Evolutionary conservation across 805 yeast genomes (phyloP).

Genomic region (Maudiozyma saulgeensis): DNA sequence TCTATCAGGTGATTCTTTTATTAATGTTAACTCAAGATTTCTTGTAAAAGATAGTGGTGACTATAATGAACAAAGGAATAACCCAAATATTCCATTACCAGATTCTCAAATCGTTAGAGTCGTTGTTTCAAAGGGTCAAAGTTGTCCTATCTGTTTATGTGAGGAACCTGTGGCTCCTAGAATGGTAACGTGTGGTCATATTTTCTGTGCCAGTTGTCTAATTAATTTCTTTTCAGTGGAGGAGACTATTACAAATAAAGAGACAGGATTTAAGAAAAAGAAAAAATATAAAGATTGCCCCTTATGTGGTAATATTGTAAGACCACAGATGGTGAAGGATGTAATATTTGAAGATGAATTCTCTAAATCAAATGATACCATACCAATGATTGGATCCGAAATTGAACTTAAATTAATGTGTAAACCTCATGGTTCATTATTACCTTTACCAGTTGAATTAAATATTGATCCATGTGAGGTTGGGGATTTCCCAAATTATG

Average conservation of each 20-base stretch:
- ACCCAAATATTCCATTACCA: slow-evolving; percentile 69
- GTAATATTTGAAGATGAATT: slow-evolving; percentile 51
- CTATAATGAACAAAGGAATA: slow-evolving; percentile 48
- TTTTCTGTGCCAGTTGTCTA: slow-evolving; percentile 77
- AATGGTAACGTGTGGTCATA: slow-evolving; percentile 92
- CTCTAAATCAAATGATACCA: slow-evolving; percentile 3
- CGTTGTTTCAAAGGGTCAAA: slow-evolving; percentile 61
- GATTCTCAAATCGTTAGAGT: slow-evolving; percentile 57
- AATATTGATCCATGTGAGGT: slow-evolving; percentile 29
- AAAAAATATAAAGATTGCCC: slow-evolving; percentile 68
- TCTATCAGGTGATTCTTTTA: slow-evolving; percentile 55
- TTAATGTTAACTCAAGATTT: slow-evolving; percentile 78
- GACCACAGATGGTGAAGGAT: slow-evolving; percentile 51
- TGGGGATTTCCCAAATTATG: slow-evolving; percentile 49
- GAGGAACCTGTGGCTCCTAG: slow-evolving; percentile 86
- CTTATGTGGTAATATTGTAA: slow-evolving; percentile 53
- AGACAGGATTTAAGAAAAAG: slow-evolving; percentile 26
- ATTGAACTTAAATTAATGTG: slow-evolving; percentile 59
- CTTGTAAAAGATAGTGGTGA: slow-evolving; percentile 58
- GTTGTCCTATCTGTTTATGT: slow-evolving; percentile 86
- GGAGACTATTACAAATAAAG: slow-evolving; percentile 33
- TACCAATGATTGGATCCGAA: slow-evolving; percentile 48
- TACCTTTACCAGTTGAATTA: slow-evolving; percentile 43
- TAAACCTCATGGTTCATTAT: slow-evolving; percentile 34
- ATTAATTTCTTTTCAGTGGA: slow-evolving; percentile 49